Conservation (phyloP, 75 land plant genomes). For the Pseudotsuga menziesii region DNA sequence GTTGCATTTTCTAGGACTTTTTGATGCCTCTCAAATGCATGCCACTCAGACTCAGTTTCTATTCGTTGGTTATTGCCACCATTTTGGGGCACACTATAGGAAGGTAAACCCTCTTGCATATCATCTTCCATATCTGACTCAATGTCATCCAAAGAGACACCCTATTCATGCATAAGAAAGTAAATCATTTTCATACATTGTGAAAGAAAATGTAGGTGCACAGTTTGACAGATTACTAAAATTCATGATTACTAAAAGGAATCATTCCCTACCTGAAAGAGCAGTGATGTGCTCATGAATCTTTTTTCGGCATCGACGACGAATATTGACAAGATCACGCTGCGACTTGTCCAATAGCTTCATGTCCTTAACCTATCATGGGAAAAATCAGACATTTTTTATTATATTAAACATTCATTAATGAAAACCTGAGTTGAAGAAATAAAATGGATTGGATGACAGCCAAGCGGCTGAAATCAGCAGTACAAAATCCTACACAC, state of each 20-base stretch:
- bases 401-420: too few relatives aligned
- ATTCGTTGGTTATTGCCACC: background rate
- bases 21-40: conserved; percentile 30
- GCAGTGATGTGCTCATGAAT: conserved; percentile 68
- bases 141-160: conserved; percentile 26
- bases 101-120: background rate
- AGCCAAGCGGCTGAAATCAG: too few relatives aligned
- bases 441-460: too few relatives aligned
- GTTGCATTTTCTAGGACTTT: conserved; percentile 60
- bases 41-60: conserved; percentile 16
- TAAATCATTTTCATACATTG: too few relatives aligned
- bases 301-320: conserved; percentile 53
- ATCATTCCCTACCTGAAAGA: conserved; percentile 34
- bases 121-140: conserved; percentile 15
- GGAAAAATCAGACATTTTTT: background rate
- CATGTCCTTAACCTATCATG: conserved; percentile 48
- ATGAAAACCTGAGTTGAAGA: too few relatives aligned
- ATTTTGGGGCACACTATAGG: background rate
- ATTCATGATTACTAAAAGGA: too few relatives aligned
- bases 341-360: conserved; percentile 47
- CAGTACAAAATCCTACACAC: too few relatives aligned
- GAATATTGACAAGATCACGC: conserved; percentile 29
- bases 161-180: conserved; percentile 7
- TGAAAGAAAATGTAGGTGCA: too few relatives aligned
- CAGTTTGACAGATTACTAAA: too few relatives aligned